Conservation (phyloP, 2,329 filamentous ascomycete species). For the Coleophoma crateriformis region DNA sequence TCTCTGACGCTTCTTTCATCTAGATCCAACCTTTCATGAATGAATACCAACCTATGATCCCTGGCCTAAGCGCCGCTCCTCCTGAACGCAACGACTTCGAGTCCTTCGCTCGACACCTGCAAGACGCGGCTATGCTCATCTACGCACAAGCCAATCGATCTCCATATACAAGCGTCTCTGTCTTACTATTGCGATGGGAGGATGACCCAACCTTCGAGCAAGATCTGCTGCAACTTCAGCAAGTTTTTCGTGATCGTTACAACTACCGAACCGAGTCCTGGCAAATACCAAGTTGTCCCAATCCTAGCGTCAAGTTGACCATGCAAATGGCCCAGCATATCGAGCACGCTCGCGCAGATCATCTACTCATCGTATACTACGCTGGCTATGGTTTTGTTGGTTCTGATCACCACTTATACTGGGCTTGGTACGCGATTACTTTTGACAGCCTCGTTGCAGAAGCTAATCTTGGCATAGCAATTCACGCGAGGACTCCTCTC, state of each 20-base stretch:
- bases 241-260: slow-evolving; percentile 53
- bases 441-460: slow-evolving; percentile 16
- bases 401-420: slow-evolving; percentile 57
- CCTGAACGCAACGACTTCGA: slow-evolving; percentile 49
- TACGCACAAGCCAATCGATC: slow-evolving; percentile 55
- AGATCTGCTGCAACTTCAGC: slow-evolving; percentile 49
- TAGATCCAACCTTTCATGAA: slow-evolving; percentile 22
- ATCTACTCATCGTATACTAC: slow-evolving; percentile 61
- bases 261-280: slow-evolving; percentile 55
- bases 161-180: slow-evolving; percentile 53
- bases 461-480: slow-evolving; percentile 43
- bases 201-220: slow-evolving; percentile 48
- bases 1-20: background rate
- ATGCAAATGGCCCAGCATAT: slow-evolving; percentile 55
- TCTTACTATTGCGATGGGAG: slow-evolving; percentile 57
- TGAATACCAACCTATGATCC: slow-evolving; percentile 23
- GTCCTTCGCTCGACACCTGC: slow-evolving; percentile 60
- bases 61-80: slow-evolving; percentile 22
- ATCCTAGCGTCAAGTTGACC: slow-evolving; percentile 56
- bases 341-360: slow-evolving; percentile 49
- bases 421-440: slow-evolving; percentile 52
- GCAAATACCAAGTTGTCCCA: slow-evolving; percentile 53
- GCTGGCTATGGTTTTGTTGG: slow-evolving; percentile 54
- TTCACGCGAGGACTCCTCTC: slow-evolving; percentile 49
- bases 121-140: slow-evolving; percentile 64